Evolutionary conservation across 2,329 filamentous ascomycete species (phyloP).

Genomic region (Cercospora canescens): DNA sequence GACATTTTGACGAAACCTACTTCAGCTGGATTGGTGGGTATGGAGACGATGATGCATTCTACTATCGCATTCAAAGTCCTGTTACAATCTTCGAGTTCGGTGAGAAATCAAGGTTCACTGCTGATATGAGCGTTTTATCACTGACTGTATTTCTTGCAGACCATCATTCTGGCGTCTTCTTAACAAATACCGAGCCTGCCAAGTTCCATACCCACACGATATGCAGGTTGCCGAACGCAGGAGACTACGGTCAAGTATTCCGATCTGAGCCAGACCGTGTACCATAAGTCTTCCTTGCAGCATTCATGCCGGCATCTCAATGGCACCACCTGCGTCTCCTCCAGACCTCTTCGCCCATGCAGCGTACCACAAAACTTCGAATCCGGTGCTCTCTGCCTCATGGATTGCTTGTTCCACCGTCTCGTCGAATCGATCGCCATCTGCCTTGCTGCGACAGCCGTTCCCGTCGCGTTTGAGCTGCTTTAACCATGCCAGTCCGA

Average conservation of each 20-base stretch:
- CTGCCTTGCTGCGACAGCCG: slow-evolving; percentile 3
- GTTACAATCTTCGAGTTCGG: slow-evolving; percentile 73
- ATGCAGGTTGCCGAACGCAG: slow-evolving; percentile 69
- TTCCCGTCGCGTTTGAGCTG: not conserved
- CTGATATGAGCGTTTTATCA: slow-evolving; percentile 70
- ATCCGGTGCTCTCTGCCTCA: slow-evolving; percentile 9
- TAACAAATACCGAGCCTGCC: slow-evolving; percentile 70
- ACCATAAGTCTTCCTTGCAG: not conserved
- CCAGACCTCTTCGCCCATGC: slow-evolving; percentile 11
- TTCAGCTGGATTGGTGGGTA: slow-evolving; percentile 78
- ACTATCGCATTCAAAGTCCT: slow-evolving; percentile 75
- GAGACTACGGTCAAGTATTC: slow-evolving; percentile 68
- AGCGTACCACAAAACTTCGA: slow-evolving; percentile 16
- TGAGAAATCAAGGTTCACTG: slow-evolving; percentile 49
- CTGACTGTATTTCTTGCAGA: slow-evolving; percentile 51
- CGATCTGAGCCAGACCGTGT: slow-evolving; percentile 21
- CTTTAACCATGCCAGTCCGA: slow-evolving; percentile 14
- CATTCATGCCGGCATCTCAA: slow-evolving; percentile 1
- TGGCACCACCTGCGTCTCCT: not conserved
- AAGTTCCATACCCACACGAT: slow-evolving; percentile 81
- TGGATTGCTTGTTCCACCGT: slow-evolving; percentile 3
- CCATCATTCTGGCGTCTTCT: slow-evolving; percentile 67
- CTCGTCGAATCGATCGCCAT: slow-evolving; percentile 4
- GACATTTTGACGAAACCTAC: slow-evolving; percentile 68
- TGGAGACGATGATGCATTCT: slow-evolving; percentile 68